A percentile compares a stretch with the other conserved stretches of the same genome.
Evolutionary conservation across 225 moss, liverwort and hornwort genomes (phyloP).

Genomic region (Physcomitrellopsis africana): DNA sequence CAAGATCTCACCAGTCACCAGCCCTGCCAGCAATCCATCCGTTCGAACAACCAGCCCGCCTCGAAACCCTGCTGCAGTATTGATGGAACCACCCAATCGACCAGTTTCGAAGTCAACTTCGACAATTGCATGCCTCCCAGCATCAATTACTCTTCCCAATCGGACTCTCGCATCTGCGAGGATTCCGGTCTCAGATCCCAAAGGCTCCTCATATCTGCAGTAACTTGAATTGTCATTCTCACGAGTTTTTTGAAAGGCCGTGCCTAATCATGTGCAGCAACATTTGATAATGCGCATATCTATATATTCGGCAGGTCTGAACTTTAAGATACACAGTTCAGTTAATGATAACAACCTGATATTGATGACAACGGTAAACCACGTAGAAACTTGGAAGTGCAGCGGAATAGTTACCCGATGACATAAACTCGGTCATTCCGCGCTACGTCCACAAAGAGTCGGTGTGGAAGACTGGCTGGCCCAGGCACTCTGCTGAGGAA

Average conservation of each 20-base stretch:
- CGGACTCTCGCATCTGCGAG: slow-evolving; percentile 53
- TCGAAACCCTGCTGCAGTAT: slow-evolving; percentile 39
- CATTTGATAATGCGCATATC: too few relatives aligned
- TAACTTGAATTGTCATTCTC: background rate
- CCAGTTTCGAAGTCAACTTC: slow-evolving; percentile 50
- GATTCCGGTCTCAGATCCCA: slow-evolving; percentile 42
- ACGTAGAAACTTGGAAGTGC: background rate
- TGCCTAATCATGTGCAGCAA: too few relatives aligned
- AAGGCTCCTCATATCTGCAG: slow-evolving; percentile 57
- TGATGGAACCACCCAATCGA: slow-evolving; percentile 52
- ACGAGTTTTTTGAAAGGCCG: too few relatives aligned
- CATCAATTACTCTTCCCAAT: slow-evolving; percentile 45
- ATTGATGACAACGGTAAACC: background rate
- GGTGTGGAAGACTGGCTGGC: slow-evolving; percentile 46
- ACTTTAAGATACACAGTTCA: too few relatives aligned
- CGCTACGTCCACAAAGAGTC: slow-evolving; percentile 41
- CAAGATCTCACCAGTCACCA: slow-evolving; percentile 44
- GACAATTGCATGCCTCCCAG: slow-evolving; percentile 41
- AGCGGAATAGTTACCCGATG: slow-evolving; percentile 31
- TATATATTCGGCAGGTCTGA: too few relatives aligned
- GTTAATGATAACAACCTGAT: background rate
- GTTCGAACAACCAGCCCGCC: slow-evolving; percentile 57
- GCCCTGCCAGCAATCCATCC: slow-evolving; percentile 48
- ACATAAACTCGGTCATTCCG: slow-evolving; percentile 53
- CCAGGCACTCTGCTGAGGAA: slow-evolving; percentile 61